These are phyloP conservation scores for Coriolopsis trogii DNA, from an alignment of 1,284 basidiomycete genomes.

Conservation along the genomic window DNA sequence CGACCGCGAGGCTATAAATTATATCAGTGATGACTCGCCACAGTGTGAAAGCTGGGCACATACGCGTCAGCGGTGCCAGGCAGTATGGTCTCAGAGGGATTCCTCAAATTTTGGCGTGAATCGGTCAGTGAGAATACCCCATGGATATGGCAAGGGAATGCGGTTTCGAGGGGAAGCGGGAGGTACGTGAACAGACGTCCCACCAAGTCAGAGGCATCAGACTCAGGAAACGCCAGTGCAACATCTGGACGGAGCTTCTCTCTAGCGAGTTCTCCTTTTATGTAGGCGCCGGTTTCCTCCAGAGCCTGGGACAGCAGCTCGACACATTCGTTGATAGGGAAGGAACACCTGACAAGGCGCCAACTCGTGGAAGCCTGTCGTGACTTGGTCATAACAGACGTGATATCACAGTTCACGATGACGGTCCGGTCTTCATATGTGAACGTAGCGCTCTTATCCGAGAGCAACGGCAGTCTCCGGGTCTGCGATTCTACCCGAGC, in stretches of 20 bases:
- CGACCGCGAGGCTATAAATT: conserved; percentile 20
- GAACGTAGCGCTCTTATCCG: not conserved
- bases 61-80: conserved; percentile 44
- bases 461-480: not conserved
- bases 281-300: conserved; percentile 14
- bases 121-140: conserved; percentile 49
- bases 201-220: not conserved
- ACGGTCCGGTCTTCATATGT: not conserved
- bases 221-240: conserved; percentile 37
- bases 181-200: conserved; percentile 52
- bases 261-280: conserved; percentile 28
- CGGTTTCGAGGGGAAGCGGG: conserved; percentile 48
- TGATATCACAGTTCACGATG: conserved; percentile 1
- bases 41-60: conserved; percentile 26
- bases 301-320: conserved; percentile 28
- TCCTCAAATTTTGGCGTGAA: conserved; percentile 48
- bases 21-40: not conserved
- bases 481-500: conserved; percentile 9
- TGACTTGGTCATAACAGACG: not conserved
- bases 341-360: conserved; percentile 34
- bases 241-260: conserved; percentile 44
- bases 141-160: conserved; percentile 49
- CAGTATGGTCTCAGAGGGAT: conserved; percentile 43
- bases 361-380: conserved; percentile 14
- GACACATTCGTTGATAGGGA: conserved; percentile 26